Conservation (phyloP, 2,329 filamentous ascomycete species). For the Dothiorella sarmentorum region DNA sequence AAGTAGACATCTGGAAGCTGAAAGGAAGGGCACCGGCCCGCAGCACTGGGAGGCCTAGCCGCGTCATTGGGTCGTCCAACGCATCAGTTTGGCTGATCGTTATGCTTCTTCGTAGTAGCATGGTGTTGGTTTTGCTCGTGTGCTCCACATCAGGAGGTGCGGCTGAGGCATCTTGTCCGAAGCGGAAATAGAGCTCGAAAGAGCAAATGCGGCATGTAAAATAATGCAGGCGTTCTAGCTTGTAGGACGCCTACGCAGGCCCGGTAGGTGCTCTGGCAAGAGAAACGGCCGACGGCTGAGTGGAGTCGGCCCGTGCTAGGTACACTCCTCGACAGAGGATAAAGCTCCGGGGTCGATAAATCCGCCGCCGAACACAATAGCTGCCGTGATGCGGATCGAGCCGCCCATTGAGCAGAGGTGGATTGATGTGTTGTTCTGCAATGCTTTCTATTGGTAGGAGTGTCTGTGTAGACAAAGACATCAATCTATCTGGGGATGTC, state of each 20-base stretch:
- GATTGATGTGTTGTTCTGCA: background rate
- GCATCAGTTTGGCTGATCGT: too few species aligned
- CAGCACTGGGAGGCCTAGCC: too few species aligned
- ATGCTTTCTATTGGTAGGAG: background rate
- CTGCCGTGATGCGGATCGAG: background rate
- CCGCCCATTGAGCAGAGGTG: background rate
- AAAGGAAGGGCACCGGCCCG: background rate
- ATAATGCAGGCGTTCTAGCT: background rate
- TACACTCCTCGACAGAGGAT: too few species aligned
- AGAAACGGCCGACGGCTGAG: background rate
- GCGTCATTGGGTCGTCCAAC: background rate
- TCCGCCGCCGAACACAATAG: background rate
- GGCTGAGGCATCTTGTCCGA: background rate
- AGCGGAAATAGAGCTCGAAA: background rate
- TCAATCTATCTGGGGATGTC: slow-evolving; percentile 1
- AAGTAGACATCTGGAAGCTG: background rate
- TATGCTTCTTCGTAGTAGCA: too few species aligned
- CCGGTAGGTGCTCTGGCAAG: background rate
- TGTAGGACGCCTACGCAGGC: background rate
- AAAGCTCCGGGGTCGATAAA: too few species aligned
- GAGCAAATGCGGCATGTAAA: background rate
- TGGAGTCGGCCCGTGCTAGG: background rate
- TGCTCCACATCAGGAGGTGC: background rate
- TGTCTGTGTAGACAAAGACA: background rate
- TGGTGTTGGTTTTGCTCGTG: background rate